Evolutionary conservation across 2,329 filamentous ascomycete species (phyloP).

Genomic region (Sporothrix schenckii): DNA sequence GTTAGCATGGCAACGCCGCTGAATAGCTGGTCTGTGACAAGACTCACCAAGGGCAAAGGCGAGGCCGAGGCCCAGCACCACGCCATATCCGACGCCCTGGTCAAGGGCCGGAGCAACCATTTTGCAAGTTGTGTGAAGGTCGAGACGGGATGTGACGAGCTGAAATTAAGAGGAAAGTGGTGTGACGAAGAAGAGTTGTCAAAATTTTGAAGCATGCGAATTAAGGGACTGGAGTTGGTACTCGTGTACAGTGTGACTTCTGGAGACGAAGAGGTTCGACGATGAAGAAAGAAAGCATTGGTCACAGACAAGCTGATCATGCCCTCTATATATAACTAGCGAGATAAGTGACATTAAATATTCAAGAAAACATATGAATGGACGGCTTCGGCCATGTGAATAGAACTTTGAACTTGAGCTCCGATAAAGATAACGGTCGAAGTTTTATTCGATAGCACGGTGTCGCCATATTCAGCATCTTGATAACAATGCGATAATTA

Average conservation of each 20-base stretch:
- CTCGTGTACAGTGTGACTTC: constrained; percentile 11
- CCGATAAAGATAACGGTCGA: constrained; percentile 1
- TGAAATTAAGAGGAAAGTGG: not conserved
- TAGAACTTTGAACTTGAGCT: not conserved
- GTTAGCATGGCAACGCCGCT: not conserved
- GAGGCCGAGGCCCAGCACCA: constrained; percentile 73
- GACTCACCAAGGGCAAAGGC: constrained; percentile 67
- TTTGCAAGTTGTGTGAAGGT: constrained; percentile 25
- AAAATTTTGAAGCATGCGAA: not conserved
- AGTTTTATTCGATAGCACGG: not conserved
- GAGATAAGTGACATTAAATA: not conserved
- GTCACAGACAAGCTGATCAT: not conserved
- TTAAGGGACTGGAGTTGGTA: not conserved
- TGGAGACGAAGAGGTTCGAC: not conserved
- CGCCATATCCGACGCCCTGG: constrained; percentile 75
- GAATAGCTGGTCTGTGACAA: not conserved
- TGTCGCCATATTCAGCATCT: not conserved
- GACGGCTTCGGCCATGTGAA: constrained; percentile 1
- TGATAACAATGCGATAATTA: constrained; percentile 10
- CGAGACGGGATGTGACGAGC: not conserved
- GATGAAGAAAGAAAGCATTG: constrained; percentile 5
- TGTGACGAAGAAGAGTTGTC: not conserved
- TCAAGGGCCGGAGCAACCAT: constrained; percentile 48
- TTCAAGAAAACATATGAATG: not conserved
- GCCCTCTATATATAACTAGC: not conserved